Evolutionary conservation across 306 rosid genomes (phyloP), one percentile per base, ranked within the genome.

Genomic region (Dicorynia guianensis): DNA sequence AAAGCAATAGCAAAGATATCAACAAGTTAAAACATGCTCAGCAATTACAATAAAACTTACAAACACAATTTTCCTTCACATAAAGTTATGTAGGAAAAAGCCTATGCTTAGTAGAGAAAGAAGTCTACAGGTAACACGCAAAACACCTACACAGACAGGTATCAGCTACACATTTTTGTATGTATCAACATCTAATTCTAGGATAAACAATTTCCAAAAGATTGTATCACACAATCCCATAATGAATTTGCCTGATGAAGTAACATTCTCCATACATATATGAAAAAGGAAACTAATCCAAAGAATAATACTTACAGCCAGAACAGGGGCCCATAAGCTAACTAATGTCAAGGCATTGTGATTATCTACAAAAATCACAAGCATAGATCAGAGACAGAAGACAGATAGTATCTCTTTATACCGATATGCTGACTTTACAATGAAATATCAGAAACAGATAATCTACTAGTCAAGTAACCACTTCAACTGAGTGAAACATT

Each of bases 321-420:
- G 85, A 75, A 95, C 97, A 80, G 99, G 99, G 81, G 96, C 88
- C 99, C 99, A 95, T 58, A 95, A 79, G 88, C 93, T 86, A 68
- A 74, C 88, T 39, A 95, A 7, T 12, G 99, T 95, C 67, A 89
- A 85, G 62, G 55, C 79, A 76, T 95, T 92, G 62, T 92, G 70
- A 85, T 95, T 95, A 1, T 84, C 98, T 95, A 96, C 85, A 82
- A 80, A 81, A 82, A 64, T 61, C 59, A 56, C 34, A 79, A 42
- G 40, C 49, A 78, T 19, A 65, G 4, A 66, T 92, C 62, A 82
- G 63, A 52, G 63, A 64, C 46, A 68, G 58, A 46, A 52, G 63
- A 64, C 46, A 68, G 58, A 46, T 18, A 56, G 47, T 59, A 69
- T 47, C 35, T 76, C 58, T 43, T 12, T 30, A 61, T 75, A 30